These are phyloP conservation scores for Yamadazyma endophytica DNA, from an alignment of 805 yeast genomes.

Conservation along the genomic window DNA sequence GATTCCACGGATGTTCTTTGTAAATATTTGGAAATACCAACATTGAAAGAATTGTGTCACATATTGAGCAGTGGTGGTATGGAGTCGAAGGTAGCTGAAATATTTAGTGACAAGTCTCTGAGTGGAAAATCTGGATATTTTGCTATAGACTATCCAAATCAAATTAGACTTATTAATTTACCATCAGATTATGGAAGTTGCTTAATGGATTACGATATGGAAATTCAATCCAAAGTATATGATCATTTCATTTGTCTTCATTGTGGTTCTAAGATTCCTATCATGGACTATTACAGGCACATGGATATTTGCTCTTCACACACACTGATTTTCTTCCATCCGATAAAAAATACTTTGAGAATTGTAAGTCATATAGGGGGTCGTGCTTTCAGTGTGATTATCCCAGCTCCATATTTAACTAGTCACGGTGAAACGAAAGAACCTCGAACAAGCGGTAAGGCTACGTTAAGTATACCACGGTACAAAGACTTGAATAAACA, in stretches of 20 bases:
- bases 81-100: conserved; percentile 1
- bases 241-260: conserved; percentile 30
- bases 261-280: conserved; percentile 26
- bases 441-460: conserved; percentile 53
- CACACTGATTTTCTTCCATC: conserved; percentile 24
- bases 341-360: conserved; percentile 21
- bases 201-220: conserved; percentile 15
- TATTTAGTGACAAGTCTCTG: no score
- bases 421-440: conserved; percentile 71
- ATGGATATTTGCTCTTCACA: conserved; percentile 20
- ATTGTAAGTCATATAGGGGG: conserved; percentile 20
- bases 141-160: conserved; percentile 49
- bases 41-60: conserved; percentile 15
- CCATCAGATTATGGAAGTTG: conserved; percentile 39
- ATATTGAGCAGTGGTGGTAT: conserved; percentile 4
- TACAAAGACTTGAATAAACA: conserved; percentile 52
- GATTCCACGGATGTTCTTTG: conserved; percentile 23
- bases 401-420: conserved; percentile 69
- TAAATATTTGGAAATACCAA: conserved; percentile 19
- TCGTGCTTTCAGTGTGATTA: conserved; percentile 24
- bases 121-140: conserved; percentile 22
- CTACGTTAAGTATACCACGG: conserved; percentile 49
- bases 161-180: conserved; percentile 47
- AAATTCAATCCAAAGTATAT: conserved; percentile 12
- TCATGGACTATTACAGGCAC: conserved; percentile 16